phyloP scores from a whole-genome alignment of 495 filamentous ascomycete species.

The Cetradonia linearis region DNA sequence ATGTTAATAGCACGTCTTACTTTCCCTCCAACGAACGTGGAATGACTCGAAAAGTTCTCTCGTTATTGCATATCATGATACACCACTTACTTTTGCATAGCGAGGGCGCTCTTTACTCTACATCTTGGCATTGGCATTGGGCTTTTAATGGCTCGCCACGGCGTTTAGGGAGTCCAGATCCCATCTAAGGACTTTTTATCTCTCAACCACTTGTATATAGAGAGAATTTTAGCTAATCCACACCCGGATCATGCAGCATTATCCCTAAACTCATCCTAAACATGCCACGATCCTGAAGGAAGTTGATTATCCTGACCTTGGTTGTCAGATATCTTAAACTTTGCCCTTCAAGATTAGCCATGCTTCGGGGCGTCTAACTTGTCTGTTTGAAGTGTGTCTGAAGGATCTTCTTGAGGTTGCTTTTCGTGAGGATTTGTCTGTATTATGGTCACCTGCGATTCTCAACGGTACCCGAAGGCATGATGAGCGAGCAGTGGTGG shows the following conservation, averaged over 20 bases:
- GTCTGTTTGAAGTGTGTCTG: not conserved
- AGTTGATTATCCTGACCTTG: not conserved
- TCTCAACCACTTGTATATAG: constrained; percentile 15
- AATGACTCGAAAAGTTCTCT: constrained; percentile 4
- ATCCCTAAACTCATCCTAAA: not conserved
- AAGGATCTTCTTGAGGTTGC: not conserved
- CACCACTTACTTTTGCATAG: constrained; percentile 14
- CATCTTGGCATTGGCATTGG: constrained; percentile 12
- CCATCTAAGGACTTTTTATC: not conserved
- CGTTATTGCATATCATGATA: constrained; percentile 3
- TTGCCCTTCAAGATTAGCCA: not conserved
- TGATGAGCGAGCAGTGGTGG: not conserved
- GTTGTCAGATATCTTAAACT: not conserved
- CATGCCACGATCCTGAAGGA: not conserved
- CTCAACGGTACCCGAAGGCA: not conserved
- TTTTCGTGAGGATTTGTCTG: not conserved
- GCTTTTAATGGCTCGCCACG: constrained; percentile 11
- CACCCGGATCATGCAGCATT: not conserved
- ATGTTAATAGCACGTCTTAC: not conserved
- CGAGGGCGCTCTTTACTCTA: constrained; percentile 17
- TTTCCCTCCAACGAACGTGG: not conserved
- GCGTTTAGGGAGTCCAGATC: constrained; percentile 5
- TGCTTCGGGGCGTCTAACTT: not conserved
- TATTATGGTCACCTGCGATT: not conserved
- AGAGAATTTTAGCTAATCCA: not conserved